These are phyloP conservation scores for Tuctoria greenei DNA, from an alignment of 176 grass and related monocot species.

Conservation along the genomic window DNA sequence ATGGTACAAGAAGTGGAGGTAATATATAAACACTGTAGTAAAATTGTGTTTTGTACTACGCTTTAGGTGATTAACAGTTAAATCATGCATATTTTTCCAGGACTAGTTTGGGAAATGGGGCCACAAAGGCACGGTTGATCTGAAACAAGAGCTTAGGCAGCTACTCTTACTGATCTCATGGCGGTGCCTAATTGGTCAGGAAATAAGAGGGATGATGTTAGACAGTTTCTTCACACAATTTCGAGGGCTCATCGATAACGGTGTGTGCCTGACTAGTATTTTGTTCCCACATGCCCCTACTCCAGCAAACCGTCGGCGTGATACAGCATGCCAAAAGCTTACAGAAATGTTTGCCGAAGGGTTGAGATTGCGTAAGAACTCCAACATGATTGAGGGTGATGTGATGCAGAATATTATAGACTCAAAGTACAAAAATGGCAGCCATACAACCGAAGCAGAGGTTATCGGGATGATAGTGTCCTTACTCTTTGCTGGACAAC, in stretches of 20 bases:
- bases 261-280: conserved; percentile 31
- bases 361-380: conserved; percentile 40
- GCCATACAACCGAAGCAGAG: neutral
- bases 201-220: neutral
- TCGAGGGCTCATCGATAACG: conserved; percentile 33
- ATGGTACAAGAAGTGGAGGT: conserved; percentile 14
- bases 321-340: conserved; percentile 42
- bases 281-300: conserved; percentile 52
- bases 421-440: conserved; percentile 47
- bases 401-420: conserved; percentile 52
- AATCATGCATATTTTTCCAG: neutral
- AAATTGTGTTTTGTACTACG: neutral
- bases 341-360: conserved; percentile 42
- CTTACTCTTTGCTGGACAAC: conserved; percentile 40
- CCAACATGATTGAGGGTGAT: conserved; percentile 31
- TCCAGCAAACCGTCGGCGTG: conserved; percentile 27
- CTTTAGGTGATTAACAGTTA: too few species aligned
- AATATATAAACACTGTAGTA: neutral
- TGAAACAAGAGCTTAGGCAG: conserved; percentile 47
- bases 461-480: neutral
- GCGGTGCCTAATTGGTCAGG: conserved; percentile 46
- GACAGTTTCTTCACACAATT: neutral
- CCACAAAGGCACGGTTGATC: conserved; percentile 36
- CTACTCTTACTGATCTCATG: neutral
- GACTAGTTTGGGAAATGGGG: neutral